phyloP scores from a whole-genome alignment of 2,329 filamentous ascomycete species.

The Penicillium sp. region DNA sequence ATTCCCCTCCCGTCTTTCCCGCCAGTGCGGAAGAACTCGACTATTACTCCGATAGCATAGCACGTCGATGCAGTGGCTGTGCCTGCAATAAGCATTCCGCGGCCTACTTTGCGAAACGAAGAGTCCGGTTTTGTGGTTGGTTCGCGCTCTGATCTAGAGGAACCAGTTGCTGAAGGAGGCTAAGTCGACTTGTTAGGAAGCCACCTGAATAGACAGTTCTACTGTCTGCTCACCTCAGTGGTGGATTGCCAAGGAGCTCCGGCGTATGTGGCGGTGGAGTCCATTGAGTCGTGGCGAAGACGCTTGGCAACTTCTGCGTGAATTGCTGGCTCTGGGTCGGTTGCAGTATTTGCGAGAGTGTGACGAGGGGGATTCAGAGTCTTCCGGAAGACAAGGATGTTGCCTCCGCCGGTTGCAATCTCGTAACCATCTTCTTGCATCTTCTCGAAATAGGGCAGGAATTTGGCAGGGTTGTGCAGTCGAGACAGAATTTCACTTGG shows the following conservation, averaged over 20 bases:
- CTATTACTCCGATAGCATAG: constrained; percentile 36
- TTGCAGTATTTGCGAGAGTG: background rate
- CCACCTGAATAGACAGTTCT: constrained; percentile 15
- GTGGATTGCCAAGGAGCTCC: constrained; percentile 5
- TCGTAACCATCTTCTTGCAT: constrained; percentile 37
- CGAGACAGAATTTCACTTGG: constrained; percentile 31
- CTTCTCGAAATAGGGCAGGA: constrained; percentile 33
- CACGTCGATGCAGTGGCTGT: constrained; percentile 31
- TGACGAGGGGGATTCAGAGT: background rate
- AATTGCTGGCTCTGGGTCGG: constrained; percentile 2
- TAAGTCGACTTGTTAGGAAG: constrained; percentile 24
- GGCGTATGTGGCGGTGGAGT: background rate
- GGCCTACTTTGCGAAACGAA: constrained; percentile 17
- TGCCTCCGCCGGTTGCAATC: constrained; percentile 34
- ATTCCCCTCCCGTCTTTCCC: constrained; percentile 32
- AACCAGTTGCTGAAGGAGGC: constrained; percentile 3
- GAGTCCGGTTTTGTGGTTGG: constrained; percentile 7
- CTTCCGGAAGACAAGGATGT: constrained; percentile 36
- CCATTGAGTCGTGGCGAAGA: constrained; percentile 9
- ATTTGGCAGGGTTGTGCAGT: constrained; percentile 35
- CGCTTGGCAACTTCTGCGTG: constrained; percentile 9
- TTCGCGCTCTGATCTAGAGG: background rate
- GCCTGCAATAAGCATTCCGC: constrained; percentile 31
- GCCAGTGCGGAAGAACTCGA: constrained; percentile 37
- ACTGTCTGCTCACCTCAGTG: constrained; percentile 20